Evolutionary conservation across 495 filamentous ascomycete genomes (phyloP).

Genomic region (Daldinia decipiens): DNA sequence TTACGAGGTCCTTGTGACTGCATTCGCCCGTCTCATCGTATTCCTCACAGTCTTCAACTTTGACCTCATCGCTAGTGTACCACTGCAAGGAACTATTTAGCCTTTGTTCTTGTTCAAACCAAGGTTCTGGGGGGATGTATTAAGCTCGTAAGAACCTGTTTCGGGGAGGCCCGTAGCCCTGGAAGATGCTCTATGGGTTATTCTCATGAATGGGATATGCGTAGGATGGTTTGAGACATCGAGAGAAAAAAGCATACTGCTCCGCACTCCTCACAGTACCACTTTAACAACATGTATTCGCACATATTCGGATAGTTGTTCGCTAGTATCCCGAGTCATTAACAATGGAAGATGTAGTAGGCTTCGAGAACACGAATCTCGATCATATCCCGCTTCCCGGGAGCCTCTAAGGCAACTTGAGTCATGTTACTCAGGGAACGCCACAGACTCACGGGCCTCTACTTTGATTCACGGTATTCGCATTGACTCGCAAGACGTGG

Average conservation of each 20-base stretch:
- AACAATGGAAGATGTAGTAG: conserved; percentile 3
- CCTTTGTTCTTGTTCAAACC: background rate
- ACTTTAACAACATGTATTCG: conserved; percentile 46
- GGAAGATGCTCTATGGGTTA: conserved; percentile 7
- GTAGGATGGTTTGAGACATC: conserved; percentile 7
- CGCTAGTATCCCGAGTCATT: conserved; percentile 14
- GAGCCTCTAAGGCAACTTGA: conserved; percentile 30
- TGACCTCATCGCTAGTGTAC: conserved; percentile 50
- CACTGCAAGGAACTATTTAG: conserved; percentile 35
- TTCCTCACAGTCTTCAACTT: conserved; percentile 42
- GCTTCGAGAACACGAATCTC: conserved; percentile 24
- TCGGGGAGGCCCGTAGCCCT: background rate
- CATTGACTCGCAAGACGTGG: conserved; percentile 42
- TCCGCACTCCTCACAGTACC: conserved; percentile 51
- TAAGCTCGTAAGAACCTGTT: conserved; percentile 2
- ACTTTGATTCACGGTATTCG: conserved; percentile 31
- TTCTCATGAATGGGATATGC: conserved; percentile 15
- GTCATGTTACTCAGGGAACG: conserved; percentile 43
- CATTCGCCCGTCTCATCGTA: conserved; percentile 41
- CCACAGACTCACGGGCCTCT: conserved; percentile 31
- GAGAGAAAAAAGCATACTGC: conserved; percentile 40
- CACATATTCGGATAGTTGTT: conserved; percentile 40
- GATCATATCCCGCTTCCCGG: conserved; percentile 28
- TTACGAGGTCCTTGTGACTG: conserved; percentile 37
- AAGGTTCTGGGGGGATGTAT: background rate